These are phyloP conservation scores for Gossypium mustelinum DNA, from an alignment of 345 rosid species.

Conservation along the genomic window DNA sequence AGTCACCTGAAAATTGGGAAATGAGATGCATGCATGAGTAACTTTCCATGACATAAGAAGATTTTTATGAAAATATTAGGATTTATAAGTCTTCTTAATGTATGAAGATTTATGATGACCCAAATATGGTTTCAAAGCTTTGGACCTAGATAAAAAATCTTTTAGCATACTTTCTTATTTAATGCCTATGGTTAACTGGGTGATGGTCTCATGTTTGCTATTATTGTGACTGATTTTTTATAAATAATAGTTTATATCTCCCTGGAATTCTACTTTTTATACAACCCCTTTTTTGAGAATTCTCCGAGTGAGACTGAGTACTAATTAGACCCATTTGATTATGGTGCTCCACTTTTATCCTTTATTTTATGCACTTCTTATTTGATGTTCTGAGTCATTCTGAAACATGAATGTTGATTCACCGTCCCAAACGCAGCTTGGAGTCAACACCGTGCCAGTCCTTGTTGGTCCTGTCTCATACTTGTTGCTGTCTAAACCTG, in stretches of 20 bases:
- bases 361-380: not conserved
- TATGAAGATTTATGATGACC: not conserved
- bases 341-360: not conserved
- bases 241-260: not conserved
- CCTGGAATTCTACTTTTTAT: not conserved
- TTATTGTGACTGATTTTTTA: not conserved
- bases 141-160: not conserved
- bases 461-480: slow-evolving; percentile 93
- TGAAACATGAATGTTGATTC: slow-evolving; percentile 17
- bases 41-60: not conserved
- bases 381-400: not conserved
- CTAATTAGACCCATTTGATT: not conserved
- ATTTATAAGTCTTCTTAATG: not conserved
- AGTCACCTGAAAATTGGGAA: not conserved
- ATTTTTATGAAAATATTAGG: not conserved
- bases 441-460: slow-evolving; percentile 84
- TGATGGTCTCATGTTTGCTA: not conserved
- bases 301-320: not conserved
- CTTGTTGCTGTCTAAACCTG: slow-evolving; percentile 89
- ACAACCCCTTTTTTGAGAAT: not conserved
- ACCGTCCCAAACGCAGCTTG: slow-evolving; percentile 53
- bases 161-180: not conserved
- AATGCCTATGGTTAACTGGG: not conserved
- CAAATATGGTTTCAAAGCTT: not conserved
- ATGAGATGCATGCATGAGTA: no score